Evolutionary conservation across 2,329 filamentous ascomycete species (phyloP), one percentile per base, ranked within the genome.

Genomic region (Botrytis hyacinthi): DNA sequence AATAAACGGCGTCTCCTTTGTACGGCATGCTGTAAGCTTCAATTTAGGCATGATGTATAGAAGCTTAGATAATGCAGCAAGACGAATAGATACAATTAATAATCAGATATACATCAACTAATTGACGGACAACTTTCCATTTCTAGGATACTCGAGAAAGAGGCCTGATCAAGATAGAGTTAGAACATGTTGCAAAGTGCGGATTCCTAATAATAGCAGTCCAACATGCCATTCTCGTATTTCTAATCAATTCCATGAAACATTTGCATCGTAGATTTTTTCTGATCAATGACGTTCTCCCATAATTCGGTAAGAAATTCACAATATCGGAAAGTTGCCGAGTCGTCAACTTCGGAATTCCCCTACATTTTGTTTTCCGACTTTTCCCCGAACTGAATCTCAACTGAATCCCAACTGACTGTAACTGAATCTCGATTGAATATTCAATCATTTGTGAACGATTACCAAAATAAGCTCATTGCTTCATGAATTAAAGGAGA

Each of bases 321-420:
- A 26, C 44, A 51, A 67, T 9, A n/a, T 54, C 65, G 65, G 46
- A 51, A 67, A 54, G 46, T 67, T 51, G 63, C 63, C 22, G 63
- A 51, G 8, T 40, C 32, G 48, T n/a, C 44, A 51, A 67, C n/a
- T 67, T 67, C 29, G 32, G 63, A 51, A 66, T 46, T 66, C 42
- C 20, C 44, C 10, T 9, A 16, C 32, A 16, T 12, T 37, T 20
- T 26, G 44, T 32, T 66, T 48, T 26, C 51, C 65, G 65, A 67
- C 46, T 54, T 32, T 67, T 54, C 46, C 35, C 46, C 46, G 65
- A 54, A 37, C 18, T 5, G 44, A 67, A 51, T 14, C 44, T 14
- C 22, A 67, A 67, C 16, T 26, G 26, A 54, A 67, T 22, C 44
- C 12, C 22, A 67, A 67, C 32, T 35, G 26, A 54, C 26, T 51